These are phyloP conservation scores for Exophiala lecanii-corni DNA, from an alignment of 2,329 filamentous ascomycete species.

Conservation along the genomic window DNA sequence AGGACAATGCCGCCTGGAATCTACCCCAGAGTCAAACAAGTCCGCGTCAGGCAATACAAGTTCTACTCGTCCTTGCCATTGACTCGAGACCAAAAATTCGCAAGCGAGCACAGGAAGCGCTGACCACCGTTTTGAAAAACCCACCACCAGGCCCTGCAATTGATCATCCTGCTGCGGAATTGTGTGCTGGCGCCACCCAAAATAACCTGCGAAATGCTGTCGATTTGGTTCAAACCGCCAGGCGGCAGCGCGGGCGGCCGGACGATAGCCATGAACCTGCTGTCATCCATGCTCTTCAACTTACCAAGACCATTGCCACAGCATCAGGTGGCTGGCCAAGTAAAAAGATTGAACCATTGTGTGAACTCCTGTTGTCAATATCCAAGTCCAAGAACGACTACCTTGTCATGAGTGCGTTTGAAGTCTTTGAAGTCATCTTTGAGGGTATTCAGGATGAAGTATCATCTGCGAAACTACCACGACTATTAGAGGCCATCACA, in stretches of 20 bases:
- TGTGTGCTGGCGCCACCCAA: slow-evolving; percentile 90
- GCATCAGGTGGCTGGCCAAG: slow-evolving; percentile 93
- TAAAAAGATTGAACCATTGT: slow-evolving; percentile 88
- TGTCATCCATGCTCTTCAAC: slow-evolving; percentile 84
- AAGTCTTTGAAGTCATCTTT: slow-evolving; percentile 97
- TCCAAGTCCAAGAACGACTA: slow-evolving; percentile 89
- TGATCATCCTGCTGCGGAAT: slow-evolving; percentile 90
- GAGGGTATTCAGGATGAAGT: slow-evolving; percentile 83
- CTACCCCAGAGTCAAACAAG: slow-evolving; percentile 77
- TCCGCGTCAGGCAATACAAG: slow-evolving; percentile 80
- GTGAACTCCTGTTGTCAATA: slow-evolving; percentile 82
- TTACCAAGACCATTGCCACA: slow-evolving; percentile 82
- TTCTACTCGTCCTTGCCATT: slow-evolving; percentile 75
- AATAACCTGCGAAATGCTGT: slow-evolving; percentile 69
- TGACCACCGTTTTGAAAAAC: slow-evolving; percentile 75
- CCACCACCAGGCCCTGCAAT: slow-evolving; percentile 87
- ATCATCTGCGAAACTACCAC: slow-evolving; percentile 81
- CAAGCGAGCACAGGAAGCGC: slow-evolving; percentile 84
- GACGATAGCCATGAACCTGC: slow-evolving; percentile 68
- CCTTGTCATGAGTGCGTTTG: slow-evolving; percentile 92
- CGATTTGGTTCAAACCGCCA: slow-evolving; percentile 62
- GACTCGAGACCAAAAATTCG: slow-evolving; percentile 90
- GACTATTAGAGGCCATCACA: slow-evolving; percentile 83
- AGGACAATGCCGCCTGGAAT: slow-evolving; percentile 85
- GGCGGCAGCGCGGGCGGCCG: slow-evolving; percentile 53